Percentiles rank a stretch among this genome's conserved stretches.
Evolutionary conservation across 345 rosid species (phyloP).

Genomic region (Excoecaria cochinchinensis): DNA sequence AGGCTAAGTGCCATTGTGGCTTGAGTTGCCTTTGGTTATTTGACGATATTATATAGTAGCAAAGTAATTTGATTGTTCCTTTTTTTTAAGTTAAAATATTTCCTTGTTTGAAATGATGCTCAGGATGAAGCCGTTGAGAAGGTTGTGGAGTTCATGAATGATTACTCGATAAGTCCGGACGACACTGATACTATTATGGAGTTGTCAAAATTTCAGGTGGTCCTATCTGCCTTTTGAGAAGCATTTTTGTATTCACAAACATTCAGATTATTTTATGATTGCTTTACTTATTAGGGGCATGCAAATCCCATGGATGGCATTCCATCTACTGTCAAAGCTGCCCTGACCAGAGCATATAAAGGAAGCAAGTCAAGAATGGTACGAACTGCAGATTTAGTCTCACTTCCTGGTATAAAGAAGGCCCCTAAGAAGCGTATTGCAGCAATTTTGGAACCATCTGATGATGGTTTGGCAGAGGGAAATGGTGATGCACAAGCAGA

Average conservation of each 20-base stretch:
- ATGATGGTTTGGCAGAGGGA: constrained; percentile 58
- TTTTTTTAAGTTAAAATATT: not conserved
- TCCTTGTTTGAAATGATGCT: constrained; percentile 12
- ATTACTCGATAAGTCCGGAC: constrained; percentile 85
- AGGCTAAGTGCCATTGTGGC: not conserved
- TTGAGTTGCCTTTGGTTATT: not conserved
- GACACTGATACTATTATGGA: constrained; percentile 77
- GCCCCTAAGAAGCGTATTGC: constrained; percentile 77
- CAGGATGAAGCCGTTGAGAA: constrained; percentile 91
- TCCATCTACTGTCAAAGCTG: constrained; percentile 75
- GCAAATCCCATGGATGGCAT: constrained; percentile 85
- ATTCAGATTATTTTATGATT: constrained; percentile 5
- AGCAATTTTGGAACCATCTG: constrained; percentile 72
- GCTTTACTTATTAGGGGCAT: constrained; percentile 54
- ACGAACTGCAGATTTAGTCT: constrained; percentile 84
- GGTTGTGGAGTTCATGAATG: constrained; percentile 86
- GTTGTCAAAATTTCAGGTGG: constrained; percentile 80
- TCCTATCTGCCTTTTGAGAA: not conserved
- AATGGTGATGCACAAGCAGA: constrained; percentile 51
- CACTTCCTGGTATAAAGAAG: constrained; percentile 81
- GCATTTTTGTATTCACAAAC: not conserved
- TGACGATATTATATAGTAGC: not conserved
- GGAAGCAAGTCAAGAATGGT: constrained; percentile 64
- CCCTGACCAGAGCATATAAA: constrained; percentile 82
- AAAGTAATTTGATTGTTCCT: not conserved